These are phyloP conservation scores for Boletus sensibilis DNA, from an alignment of 768 basidiomycete genomes.

Conservation along the genomic window DNA sequence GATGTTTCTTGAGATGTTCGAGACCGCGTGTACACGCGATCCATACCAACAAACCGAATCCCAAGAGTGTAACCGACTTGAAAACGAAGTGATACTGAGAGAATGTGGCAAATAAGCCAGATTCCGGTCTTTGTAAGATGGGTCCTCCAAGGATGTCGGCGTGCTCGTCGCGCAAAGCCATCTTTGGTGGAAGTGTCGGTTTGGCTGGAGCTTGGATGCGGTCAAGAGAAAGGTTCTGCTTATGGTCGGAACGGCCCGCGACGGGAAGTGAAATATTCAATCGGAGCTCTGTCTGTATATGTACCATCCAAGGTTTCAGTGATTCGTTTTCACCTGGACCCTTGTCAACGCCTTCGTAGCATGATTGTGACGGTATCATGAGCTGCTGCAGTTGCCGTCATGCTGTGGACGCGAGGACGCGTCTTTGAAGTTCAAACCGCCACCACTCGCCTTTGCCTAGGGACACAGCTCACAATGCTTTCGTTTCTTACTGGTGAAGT, in stretches of 20 bases:
- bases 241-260: constrained; percentile 18
- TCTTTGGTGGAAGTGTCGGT: constrained; percentile 33
- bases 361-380: background rate
- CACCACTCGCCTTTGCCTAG: constrained; percentile 76
- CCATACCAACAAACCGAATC: constrained; percentile 35
- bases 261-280: constrained; percentile 23
- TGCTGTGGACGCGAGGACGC: background rate
- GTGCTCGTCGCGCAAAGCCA: constrained; percentile 56
- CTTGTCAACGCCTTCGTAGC: background rate
- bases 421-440: background rate
- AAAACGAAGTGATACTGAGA: constrained; percentile 38
- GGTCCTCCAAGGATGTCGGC: constrained; percentile 71
- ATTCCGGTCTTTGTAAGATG: constrained; percentile 39
- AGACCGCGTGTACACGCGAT: constrained; percentile 39
- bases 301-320: too few species aligned
- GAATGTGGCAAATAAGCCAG: constrained; percentile 31
- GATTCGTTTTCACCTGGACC: background rate
- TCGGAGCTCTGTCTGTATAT: constrained; percentile 19
- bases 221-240: constrained; percentile 19
- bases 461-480: constrained; percentile 69
- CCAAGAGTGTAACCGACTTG: constrained; percentile 38
- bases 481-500: constrained; percentile 79
- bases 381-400: background rate
- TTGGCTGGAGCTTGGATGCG: constrained; percentile 21
- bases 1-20: constrained; percentile 52